Evolutionary conservation across 768 basidiomycete genomes (phyloP).

Genomic region (Agaricus bisporus): DNA sequence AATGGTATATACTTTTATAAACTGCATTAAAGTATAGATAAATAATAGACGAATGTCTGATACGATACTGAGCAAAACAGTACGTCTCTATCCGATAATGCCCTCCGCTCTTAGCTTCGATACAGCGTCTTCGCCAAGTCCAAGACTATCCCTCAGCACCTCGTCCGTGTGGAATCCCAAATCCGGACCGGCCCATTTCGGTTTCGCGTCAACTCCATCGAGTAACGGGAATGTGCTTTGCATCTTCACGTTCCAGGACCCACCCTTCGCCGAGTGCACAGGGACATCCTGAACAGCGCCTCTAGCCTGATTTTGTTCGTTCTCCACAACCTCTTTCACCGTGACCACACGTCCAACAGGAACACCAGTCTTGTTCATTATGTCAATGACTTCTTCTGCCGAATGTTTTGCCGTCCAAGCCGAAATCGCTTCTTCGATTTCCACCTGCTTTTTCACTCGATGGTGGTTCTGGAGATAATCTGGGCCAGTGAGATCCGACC

Average conservation of each 20-base stretch:
- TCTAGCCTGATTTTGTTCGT: constrained; percentile 47
- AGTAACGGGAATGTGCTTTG: constrained; percentile 56
- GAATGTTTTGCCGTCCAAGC: constrained; percentile 48
- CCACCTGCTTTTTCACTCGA: constrained; percentile 55
- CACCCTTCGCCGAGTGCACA: constrained; percentile 31
- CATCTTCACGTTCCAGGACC: constrained; percentile 61
- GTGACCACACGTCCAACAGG: constrained; percentile 60
- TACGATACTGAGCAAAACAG: not conserved
- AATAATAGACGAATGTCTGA: not conserved
- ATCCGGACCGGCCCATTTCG: constrained; percentile 65
- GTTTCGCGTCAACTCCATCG: constrained; percentile 50
- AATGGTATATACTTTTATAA: not conserved
- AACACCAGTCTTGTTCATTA: constrained; percentile 46
- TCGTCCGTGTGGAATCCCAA: constrained; percentile 55
- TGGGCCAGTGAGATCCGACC: constrained; percentile 54
- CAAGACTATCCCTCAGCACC: constrained; percentile 38
- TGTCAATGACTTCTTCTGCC: constrained; percentile 46
- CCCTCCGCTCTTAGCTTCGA: constrained; percentile 31
- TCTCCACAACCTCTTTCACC: constrained; percentile 58
- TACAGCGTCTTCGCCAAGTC: constrained; percentile 30
- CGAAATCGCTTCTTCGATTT: constrained; percentile 60
- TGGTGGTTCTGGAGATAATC: constrained; percentile 50
- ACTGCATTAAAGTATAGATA: not conserved
- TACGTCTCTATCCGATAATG: constrained; percentile 30
- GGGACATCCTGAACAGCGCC: constrained; percentile 55